phyloP scores from a whole-genome alignment of 371 early-diverging fungal genomes.

The Phascolomyces articulosus region DNA sequence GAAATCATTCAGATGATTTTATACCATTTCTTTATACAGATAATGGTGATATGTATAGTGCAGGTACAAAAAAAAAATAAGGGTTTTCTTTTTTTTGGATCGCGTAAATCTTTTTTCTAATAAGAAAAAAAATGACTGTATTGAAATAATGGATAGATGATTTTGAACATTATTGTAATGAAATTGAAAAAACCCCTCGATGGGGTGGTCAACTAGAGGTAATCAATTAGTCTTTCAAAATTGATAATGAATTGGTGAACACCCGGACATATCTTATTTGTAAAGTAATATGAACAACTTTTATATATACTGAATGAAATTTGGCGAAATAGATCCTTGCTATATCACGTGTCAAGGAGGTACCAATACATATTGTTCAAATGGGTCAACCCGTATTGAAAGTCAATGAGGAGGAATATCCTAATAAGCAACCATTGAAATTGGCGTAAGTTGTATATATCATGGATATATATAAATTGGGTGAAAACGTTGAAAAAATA shows the following conservation, averaged over 20 bases:
- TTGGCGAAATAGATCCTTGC: slow-evolving; percentile 75
- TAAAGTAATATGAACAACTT: no score
- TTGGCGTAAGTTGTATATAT: slow-evolving; percentile 66
- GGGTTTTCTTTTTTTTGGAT: no score
- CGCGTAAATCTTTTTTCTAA: no score
- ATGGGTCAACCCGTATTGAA: slow-evolving; percentile 74
- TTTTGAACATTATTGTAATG: slow-evolving; percentile 77
- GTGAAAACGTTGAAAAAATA: no score
- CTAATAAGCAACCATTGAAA: slow-evolving; percentile 63
- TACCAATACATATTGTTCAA: slow-evolving; percentile 81
- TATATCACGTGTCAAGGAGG: slow-evolving; percentile 68
- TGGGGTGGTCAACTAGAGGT: slow-evolving; percentile 98
- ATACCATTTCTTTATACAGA: slow-evolving; percentile 85
- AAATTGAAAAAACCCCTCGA: slow-evolving; percentile 77
- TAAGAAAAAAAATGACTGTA: background rate
- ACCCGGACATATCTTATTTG: background rate
- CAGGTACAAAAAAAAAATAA: slow-evolving; percentile 35
- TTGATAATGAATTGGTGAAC: no score
- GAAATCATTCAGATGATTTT: slow-evolving; percentile 81
- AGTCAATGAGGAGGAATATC: slow-evolving; percentile 75
- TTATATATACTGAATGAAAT: no score
- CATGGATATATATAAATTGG: background rate
- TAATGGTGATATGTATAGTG: slow-evolving; percentile 70
- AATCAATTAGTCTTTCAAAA: no score
- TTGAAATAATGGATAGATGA: slow-evolving; percentile 53